A percentile compares a stretch with the other conserved stretches of the same genome.
Conservation (phyloP, 441 rosid genomes). For the Gossypium schwendimanii region DNA sequence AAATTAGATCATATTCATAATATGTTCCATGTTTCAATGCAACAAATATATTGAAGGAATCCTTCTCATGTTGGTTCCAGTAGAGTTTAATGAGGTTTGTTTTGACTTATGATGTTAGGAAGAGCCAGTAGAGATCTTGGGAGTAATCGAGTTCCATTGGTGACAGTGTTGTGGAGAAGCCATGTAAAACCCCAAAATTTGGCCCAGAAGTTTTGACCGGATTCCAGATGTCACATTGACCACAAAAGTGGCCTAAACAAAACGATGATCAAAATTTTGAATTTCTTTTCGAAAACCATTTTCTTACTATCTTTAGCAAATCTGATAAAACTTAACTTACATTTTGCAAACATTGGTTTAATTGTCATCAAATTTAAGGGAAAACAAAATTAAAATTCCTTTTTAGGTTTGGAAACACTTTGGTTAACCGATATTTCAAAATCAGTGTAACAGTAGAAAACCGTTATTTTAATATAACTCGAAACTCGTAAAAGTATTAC, state of each 20-base stretch:
- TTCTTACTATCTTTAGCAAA: not conserved
- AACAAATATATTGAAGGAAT: not conserved
- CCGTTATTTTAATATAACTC: not conserved
- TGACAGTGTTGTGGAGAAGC: not conserved
- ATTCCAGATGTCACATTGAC: not conserved
- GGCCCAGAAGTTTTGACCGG: not conserved
- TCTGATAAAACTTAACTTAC: not conserved
- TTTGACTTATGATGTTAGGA: not conserved
- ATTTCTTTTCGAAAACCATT: not conserved
- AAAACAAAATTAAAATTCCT: too few relatives aligned
- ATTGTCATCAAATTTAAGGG: not conserved
- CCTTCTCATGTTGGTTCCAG: not conserved
- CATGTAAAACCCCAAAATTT: not conserved
- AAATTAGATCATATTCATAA: not conserved
- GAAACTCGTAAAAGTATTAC: not conserved
- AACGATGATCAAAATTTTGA: not conserved
- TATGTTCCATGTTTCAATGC: not conserved
- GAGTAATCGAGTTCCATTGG: not conserved
- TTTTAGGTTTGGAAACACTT: not conserved
- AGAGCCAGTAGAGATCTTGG: not conserved
- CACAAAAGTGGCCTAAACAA: not conserved
- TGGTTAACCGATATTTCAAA: not conserved
- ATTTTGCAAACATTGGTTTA: not conserved
- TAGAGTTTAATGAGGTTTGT: not conserved
- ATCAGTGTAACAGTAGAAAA: not conserved